Percentiles rank a stretch among this genome's conserved stretches.
These are phyloP conservation scores for Yamagishiella unicocca DNA, from an alignment of 139 green algal genomes.

Conservation along the genomic window DNA sequence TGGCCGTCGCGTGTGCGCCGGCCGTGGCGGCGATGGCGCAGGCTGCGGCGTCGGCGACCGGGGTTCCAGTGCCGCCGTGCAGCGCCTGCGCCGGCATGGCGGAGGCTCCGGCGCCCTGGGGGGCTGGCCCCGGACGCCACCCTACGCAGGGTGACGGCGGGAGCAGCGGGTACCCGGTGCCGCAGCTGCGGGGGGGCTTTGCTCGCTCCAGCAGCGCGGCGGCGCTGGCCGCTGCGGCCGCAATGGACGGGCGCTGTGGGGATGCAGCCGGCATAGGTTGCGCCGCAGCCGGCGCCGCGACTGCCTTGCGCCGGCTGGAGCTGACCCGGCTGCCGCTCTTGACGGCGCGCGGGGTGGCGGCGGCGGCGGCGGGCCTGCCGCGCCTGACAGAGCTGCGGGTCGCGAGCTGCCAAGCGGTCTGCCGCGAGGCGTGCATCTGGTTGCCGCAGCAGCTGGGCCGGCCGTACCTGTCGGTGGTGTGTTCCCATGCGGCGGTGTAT, in stretches of 20 bases:
- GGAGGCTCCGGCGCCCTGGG: no score
- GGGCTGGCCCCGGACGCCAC: no score
- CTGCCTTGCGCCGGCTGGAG: not conserved
- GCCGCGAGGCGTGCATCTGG: slow-evolving; percentile 29
- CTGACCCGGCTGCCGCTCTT: slow-evolving; percentile 19
- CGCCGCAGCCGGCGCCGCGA: not conserved
- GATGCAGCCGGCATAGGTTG: not conserved
- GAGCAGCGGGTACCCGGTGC: no score
- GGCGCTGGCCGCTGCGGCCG: slow-evolving; percentile 12
- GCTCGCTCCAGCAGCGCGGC: slow-evolving; percentile 21
- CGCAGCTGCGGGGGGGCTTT: no score
- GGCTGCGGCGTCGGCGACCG: not conserved
- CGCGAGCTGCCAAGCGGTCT: slow-evolving; percentile 20
- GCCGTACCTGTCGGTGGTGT: slow-evolving; percentile 37
- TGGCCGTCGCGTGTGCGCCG: not conserved
- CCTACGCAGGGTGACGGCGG: no score
- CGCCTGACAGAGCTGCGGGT: slow-evolving; percentile 4
- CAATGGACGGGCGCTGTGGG: not conserved
- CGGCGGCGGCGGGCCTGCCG: not conserved
- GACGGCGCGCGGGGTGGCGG: slow-evolving; percentile 32
- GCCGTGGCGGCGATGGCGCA: not conserved
- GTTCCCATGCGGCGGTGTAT: slow-evolving; percentile 3
- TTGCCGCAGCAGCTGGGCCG: slow-evolving; percentile 26
- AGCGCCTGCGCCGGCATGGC: not conserved
- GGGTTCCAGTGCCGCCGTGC: slow-evolving; percentile 32